Conservation (phyloP, 1,284 basidiomycete species). For the Athelia psychrophila region DNA sequence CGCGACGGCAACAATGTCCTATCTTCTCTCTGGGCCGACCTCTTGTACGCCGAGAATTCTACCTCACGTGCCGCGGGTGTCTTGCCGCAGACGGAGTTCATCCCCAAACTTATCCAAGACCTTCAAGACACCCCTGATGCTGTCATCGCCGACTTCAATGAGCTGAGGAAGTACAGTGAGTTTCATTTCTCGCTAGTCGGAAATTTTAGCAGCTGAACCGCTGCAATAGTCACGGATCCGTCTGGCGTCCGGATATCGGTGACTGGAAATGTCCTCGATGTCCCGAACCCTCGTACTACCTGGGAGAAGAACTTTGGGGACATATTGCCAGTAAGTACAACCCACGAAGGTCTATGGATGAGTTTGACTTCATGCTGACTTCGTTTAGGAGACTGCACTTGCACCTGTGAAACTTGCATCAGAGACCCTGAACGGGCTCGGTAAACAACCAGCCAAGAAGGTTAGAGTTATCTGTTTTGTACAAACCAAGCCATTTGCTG, state of each 20-base stretch:
- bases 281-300: conserved; percentile 70
- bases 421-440: conserved; percentile 75
- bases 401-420: conserved; percentile 66
- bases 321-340: conserved; percentile 51
- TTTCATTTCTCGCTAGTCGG: conserved; percentile 11
- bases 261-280: conserved; percentile 76
- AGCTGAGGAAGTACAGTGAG: conserved; percentile 69
- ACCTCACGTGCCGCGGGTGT: conserved; percentile 74
- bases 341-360: neutral
- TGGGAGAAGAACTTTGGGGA: conserved; percentile 72
- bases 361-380: neutral
- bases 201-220: conserved; percentile 1
- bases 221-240: conserved; percentile 68
- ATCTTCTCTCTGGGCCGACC: conserved; percentile 65
- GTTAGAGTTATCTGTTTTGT: conserved; percentile 31
- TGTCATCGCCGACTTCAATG: conserved; percentile 74
- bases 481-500: conserved; percentile 3
- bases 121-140: conserved; percentile 75
- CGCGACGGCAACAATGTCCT: conserved; percentile 85
- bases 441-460: conserved; percentile 71
- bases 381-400: conserved; percentile 51
- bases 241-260: conserved; percentile 85
- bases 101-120: conserved; percentile 73
- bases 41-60: conserved; percentile 73
- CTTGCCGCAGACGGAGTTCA: conserved; percentile 74